Base-by-base conservation (phyloP, 768 basidiomycete genomes). In the Erythrobasidium yunnanense region DNA sequence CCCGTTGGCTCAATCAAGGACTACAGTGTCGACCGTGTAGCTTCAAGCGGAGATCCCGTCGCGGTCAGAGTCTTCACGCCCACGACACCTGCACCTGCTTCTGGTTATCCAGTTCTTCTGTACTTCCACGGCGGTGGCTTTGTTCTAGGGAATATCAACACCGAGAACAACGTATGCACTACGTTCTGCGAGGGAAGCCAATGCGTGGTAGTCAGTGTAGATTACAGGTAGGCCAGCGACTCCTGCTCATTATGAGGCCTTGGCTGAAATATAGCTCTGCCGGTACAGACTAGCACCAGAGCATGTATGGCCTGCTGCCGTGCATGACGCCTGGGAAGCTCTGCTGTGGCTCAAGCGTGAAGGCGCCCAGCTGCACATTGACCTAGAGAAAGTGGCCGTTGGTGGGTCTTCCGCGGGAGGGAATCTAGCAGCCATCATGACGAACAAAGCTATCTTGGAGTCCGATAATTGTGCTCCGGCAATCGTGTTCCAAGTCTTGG, bases 81-180 rank as follows among this genome's bases (percentile, higher is more conserved):
- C 25, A 55, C 4, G 23, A 4, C 54, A 8, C 33, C 54, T 4
- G 27, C 54, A 17, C 54, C 54, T 13, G 54, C 54, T 35, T 8
- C 11, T 4, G 54, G 54, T 32, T 55, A 55, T 20, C 54, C 54
- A 6, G n/a, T 55, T 2, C 54, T 55, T 11, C 2, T 55, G 2
- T 55, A 34, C 5, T 8, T 25, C 3, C 54, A 55, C 22, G 54
- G 54, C 4, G 54, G 54, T 4, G 54, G 54, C 13, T 55, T 11
- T 13, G 54, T 55, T 4, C 25, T 55, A 25, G 54, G 54, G 23
- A 55, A 55, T 20, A 55, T 55, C 54, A 55, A 55, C 30, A 55
- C 54, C 29, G 54, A 55, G 54, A 55, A 55, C 42, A 38, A 34
- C 29, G 54, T 55, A 6, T 55, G 54, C 54, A 55, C 33, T 32